Percentiles rank a stretch among this genome's conserved stretches.
phyloP scores from a whole-genome alignment of 225 moss, liverwort and hornwort genomes.

The Anthoceros angustus region DNA sequence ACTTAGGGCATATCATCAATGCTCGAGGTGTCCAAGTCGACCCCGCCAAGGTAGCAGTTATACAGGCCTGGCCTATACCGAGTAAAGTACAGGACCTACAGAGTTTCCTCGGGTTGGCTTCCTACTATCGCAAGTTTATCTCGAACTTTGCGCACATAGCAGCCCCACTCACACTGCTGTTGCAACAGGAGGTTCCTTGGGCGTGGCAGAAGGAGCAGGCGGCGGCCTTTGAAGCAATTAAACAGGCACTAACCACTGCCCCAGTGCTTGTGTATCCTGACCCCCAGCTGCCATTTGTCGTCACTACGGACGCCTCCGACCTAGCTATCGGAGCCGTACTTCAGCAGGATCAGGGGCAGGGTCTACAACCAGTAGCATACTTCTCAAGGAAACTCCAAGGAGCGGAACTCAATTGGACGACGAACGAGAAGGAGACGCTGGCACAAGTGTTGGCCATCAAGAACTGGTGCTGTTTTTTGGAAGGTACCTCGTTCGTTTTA shows the following conservation, averaged over 20 bases:
- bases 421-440: background rate
- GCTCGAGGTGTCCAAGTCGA: background rate
- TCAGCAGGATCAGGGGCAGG: background rate
- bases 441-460: background rate
- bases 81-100: background rate
- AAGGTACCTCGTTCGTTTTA: background rate
- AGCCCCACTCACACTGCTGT: background rate
- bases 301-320: background rate
- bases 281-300: background rate
- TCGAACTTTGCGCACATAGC: background rate
- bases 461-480: background rate
- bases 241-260: background rate
- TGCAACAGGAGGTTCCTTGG: background rate
- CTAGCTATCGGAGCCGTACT: background rate
- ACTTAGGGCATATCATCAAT: background rate
- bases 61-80: background rate
- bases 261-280: background rate
- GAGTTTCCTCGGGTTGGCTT: constrained; percentile 4
- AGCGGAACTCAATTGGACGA: background rate
- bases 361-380: background rate
- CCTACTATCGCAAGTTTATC: no score
- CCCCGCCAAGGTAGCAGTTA: background rate
- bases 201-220: background rate
- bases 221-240: background rate
- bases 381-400: background rate